These are phyloP conservation scores for Ceraceosorus bombacis DNA, from an alignment of 1,284 basidiomycete species.

Conservation along the genomic window DNA sequence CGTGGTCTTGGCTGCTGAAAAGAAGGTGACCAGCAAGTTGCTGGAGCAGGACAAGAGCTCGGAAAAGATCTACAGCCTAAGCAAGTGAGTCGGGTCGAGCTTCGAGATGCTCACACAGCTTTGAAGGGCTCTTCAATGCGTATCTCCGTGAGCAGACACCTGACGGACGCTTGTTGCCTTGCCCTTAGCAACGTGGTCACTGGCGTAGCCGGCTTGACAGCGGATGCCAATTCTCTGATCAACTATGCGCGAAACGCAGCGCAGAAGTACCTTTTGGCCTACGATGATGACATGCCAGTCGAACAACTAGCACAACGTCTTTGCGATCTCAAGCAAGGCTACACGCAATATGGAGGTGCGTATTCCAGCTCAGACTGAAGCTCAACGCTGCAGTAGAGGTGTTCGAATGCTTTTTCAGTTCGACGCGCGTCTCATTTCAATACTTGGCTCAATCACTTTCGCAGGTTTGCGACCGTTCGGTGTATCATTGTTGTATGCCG, in stretches of 20 bases:
- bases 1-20: constrained; percentile 95
- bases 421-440: not conserved
- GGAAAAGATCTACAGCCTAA: constrained; percentile 94
- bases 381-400: not conserved
- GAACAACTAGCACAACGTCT: constrained; percentile 87
- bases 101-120: constrained; percentile 1
- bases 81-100: constrained; percentile 53
- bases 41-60: constrained; percentile 83
- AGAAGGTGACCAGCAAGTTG: constrained; percentile 97
- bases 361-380: constrained; percentile 1
- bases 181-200: constrained; percentile 76
- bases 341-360: constrained; percentile 88
- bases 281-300: constrained; percentile 96
- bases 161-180: not conserved
- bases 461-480: constrained; percentile 91
- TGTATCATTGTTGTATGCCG: constrained; percentile 90
- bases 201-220: constrained; percentile 89
- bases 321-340: constrained; percentile 97
- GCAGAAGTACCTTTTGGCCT: constrained; percentile 74
- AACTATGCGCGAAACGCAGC: constrained; percentile 88
- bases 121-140: not conserved
- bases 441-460: not conserved
- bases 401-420: not conserved
- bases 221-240: constrained; percentile 94
- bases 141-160: constrained; percentile 4